phyloP scores from a whole-genome alignment of 192 early-diverging fungal genomes.

The Coemansia sp. region DNA sequence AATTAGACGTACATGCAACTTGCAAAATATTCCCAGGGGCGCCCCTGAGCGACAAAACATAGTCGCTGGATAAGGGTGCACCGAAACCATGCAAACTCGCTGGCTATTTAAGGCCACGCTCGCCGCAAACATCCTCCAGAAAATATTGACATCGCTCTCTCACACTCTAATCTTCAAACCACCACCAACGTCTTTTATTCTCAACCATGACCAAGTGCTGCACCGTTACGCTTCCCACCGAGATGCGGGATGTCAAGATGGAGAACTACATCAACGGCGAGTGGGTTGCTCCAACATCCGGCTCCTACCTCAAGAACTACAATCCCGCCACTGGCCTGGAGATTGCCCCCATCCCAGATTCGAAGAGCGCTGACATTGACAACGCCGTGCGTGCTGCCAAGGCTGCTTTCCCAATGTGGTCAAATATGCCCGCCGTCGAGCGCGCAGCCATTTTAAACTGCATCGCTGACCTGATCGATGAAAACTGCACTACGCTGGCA shows the following conservation, averaged over 20 bases:
- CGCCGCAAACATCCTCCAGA: not conserved
- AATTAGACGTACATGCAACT: not conserved
- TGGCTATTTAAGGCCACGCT: not conserved
- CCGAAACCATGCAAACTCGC: not conserved
- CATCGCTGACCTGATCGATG: constrained; percentile 61
- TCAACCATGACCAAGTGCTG: constrained; percentile 4
- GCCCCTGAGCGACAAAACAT: not conserved
- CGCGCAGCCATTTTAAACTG: constrained; percentile 58
- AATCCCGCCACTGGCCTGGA: constrained; percentile 69
- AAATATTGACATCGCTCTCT: no score
- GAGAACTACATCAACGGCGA: constrained; percentile 72
- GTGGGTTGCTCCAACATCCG: constrained; percentile 55
- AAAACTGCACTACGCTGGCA: constrained; percentile 46
- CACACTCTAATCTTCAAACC: no score
- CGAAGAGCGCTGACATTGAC: constrained; percentile 59
- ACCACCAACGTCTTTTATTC: not conserved
- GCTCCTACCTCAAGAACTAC: constrained; percentile 57
- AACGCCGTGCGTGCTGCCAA: constrained; percentile 66
- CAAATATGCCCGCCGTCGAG: constrained; percentile 37
- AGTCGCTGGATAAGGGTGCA: not conserved
- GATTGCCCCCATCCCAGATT: constrained; percentile 61
- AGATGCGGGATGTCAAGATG: constrained; percentile 31
- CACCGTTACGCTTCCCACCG: constrained; percentile 12
- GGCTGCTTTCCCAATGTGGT: constrained; percentile 63
- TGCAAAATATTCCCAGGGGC: not conserved